Base-by-base conservation (phyloP, 2,329 filamentous ascomycete genomes). In the Cercospora citrullina region DNA sequence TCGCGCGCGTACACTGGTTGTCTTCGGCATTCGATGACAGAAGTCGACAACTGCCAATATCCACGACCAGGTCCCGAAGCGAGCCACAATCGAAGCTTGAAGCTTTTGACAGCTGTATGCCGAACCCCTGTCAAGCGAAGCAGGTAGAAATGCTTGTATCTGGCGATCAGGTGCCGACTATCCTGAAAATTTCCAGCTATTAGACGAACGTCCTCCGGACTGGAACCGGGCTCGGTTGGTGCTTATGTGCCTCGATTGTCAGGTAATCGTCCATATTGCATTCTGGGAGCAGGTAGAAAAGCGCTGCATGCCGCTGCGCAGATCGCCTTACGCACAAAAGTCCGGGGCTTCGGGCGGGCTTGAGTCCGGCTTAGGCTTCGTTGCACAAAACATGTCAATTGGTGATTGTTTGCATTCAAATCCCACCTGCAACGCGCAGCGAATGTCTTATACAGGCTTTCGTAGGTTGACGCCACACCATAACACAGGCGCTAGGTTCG, bases 401-500 rank as follows among this genome's bases (percentile, higher is more conserved):
- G 12, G 23, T 2, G 1, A 2, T 8, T 55, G 5, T 28, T 7
- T 16, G 14, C 48, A 23, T 3, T n/a, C 23, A 51, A 7, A 2
- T 18, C 8, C 45, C 18, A 16, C 12, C 23, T 16, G 4, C 48
- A 23, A 23, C 28, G 2, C 55, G 6, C 28, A 6, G 9, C 4
- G 9, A 58, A 3, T 58, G 28, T 10, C 21, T 58, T 67, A 77
- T 55, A 82, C 79, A 21, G 77, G 75, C 66, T 83, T 83, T 66
- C 81, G 72, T 68, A 85, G 70, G 60, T 77, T 77, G 4, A 83
- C 81, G 10, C 83, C 83, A 18, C 83, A 82, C 81, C 82, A 84
- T 61, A 85, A 72, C 4, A 85, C 80, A 0, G 84, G 84, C 45
- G 83, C 84, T 26, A 85, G 77, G 69, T 85, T 83, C 60, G 80